Evolutionary conservation across 768 basidiomycete species (phyloP).

Genomic region (Sarcodon aspratus): DNA sequence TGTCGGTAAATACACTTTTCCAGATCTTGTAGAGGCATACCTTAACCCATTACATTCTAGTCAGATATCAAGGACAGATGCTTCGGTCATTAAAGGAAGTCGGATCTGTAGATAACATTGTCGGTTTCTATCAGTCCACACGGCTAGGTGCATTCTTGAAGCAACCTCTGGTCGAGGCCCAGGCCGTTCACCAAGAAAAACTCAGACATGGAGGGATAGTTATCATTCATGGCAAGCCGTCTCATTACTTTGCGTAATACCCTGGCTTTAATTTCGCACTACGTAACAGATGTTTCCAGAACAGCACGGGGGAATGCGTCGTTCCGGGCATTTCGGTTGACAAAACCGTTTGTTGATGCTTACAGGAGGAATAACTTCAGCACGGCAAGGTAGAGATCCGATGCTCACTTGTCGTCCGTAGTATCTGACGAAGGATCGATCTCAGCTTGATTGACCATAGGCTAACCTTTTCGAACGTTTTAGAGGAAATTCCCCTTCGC

Average conservation of each 20-base stretch:
- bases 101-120: conserved; percentile 81
- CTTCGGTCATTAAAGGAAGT: conserved; percentile 84
- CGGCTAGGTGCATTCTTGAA: conserved; percentile 79
- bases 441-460: conserved; percentile 66
- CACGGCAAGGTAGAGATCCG: conserved; percentile 53
- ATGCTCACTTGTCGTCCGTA: background rate
- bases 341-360: conserved; percentile 68
- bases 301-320: conserved; percentile 75
- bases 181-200: conserved; percentile 77
- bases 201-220: conserved; percentile 80
- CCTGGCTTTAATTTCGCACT: background rate
- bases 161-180: conserved; percentile 70
- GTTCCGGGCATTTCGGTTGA: conserved; percentile 83
- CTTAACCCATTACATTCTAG: conserved; percentile 21
- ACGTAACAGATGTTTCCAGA: conserved; percentile 59
- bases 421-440: background rate
- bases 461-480: conserved; percentile 75
- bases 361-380: conserved; percentile 80
- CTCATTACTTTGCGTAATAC: background rate
- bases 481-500: conserved; percentile 79
- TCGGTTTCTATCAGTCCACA: conserved; percentile 91
- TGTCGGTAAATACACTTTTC: conserved; percentile 37
- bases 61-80: conserved; percentile 78
- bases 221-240: conserved; percentile 62
- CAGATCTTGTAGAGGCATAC: conserved; percentile 1